Conservation (phyloP, 1,284 basidiomycete genomes). For the Singerocomus inundabilis region DNA sequence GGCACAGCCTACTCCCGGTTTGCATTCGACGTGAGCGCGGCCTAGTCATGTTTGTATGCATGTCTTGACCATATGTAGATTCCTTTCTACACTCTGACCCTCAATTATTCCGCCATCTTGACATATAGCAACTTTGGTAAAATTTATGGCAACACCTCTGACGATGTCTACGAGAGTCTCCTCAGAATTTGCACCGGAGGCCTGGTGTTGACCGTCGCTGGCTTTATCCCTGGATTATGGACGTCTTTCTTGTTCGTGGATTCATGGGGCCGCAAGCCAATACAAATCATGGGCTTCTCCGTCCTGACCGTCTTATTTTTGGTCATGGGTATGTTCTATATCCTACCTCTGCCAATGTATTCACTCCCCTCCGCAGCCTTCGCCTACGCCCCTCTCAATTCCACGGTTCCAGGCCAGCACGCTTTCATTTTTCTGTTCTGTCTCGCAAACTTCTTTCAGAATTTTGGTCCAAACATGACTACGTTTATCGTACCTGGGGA, state of each 20-base stretch:
- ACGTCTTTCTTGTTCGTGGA: constrained; percentile 50
- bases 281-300: constrained; percentile 60
- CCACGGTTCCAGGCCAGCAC: constrained; percentile 38
- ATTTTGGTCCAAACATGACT: constrained; percentile 72
- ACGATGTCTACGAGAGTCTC: constrained; percentile 31
- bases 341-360: not conserved
- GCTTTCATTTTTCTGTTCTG: constrained; percentile 65
- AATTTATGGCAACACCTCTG: constrained; percentile 15
- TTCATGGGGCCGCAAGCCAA: constrained; percentile 48
- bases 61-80: constrained; percentile 38
- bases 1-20: constrained; percentile 60
- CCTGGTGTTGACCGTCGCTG: constrained; percentile 50
- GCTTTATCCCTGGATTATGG: constrained; percentile 54
- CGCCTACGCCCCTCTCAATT: constrained; percentile 53
- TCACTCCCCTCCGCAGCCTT: constrained; percentile 41
- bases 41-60: not conserved
- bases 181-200: constrained; percentile 35
- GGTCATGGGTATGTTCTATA: constrained; percentile 41
- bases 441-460: constrained; percentile 55
- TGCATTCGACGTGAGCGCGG: constrained; percentile 47
- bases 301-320: constrained; percentile 53
- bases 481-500: constrained; percentile 73
- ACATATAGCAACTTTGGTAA: constrained; percentile 33
- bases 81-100: constrained; percentile 59
- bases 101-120: constrained; percentile 53